Percentiles rank a stretch among this genome's conserved stretches.
phyloP scores from a whole-genome alignment of 2,329 filamentous ascomycete species.

The Cylindrodendrum hubeiense region DNA sequence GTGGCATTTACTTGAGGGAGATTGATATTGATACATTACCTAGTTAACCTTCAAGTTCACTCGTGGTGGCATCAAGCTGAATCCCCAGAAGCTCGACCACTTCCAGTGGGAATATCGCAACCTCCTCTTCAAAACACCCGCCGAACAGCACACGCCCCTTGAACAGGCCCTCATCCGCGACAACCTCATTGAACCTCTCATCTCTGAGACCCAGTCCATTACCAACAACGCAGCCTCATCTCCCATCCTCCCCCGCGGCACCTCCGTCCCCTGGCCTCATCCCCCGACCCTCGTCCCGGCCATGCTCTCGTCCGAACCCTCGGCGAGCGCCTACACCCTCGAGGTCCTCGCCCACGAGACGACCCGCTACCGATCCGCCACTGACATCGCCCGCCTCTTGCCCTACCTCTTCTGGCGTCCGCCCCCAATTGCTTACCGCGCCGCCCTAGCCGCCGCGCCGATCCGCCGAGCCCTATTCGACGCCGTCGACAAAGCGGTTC shows the following conservation, averaged over 20 bases:
- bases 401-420: constrained; percentile 56
- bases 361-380: constrained; percentile 35
- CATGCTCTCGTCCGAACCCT: constrained; percentile 30
- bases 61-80: constrained; percentile 87
- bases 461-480: constrained; percentile 30
- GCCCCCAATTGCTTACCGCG: constrained; percentile 45
- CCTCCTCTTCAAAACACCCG: constrained; percentile 46
- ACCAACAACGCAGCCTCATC: constrained; percentile 29
- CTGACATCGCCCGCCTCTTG: constrained; percentile 46
- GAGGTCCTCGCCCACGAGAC: constrained; percentile 36
- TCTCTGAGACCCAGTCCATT: constrained; percentile 42
- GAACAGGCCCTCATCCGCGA: constrained; percentile 33
- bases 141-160: constrained; percentile 35
- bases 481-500: constrained; percentile 43
- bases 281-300: constrained; percentile 45
- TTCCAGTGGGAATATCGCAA: constrained; percentile 77
- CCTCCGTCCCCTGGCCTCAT: constrained; percentile 40
- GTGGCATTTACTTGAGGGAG: background rate
- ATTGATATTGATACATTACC: constrained; percentile 38
- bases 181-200: constrained; percentile 39
- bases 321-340: constrained; percentile 37
- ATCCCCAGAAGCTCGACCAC: constrained; percentile 82
- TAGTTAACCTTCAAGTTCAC: constrained; percentile 91
- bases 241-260: constrained; percentile 34
- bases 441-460: constrained; percentile 37